Evolutionary conservation across 2,329 filamentous ascomycete species (phyloP), one percentile per base, ranked within the genome.

Genomic region (Penicillium italicum): DNA sequence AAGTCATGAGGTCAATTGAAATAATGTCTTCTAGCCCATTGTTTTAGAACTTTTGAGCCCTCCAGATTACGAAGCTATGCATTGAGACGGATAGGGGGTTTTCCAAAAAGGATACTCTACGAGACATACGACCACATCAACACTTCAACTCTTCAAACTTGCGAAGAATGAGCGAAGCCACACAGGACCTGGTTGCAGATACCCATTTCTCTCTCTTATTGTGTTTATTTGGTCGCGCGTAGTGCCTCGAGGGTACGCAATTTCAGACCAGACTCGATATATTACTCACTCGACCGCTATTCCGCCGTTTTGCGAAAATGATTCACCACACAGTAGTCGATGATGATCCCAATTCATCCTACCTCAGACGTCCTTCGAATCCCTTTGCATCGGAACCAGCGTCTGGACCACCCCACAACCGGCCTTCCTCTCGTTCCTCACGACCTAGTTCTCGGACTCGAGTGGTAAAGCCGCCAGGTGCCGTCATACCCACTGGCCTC

Each of bases 311-410:
- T 37, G 43, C 45, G 42, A 64, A 58, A 58, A 66, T 66, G 62
- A 60, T 66, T 59, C 62, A 66, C 56, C 62, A 62, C 52, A 57
- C 63, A 22, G 54, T 62, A 37, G 16, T 65, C 45, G 63, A 66
- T 30, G 63, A 66, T 55, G 63, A 66, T 49, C 33, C 56, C 28
- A 61, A 55, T 58, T 42, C 55, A n/a, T 65, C 64, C 48, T 62
- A 66, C 43, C 43, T 58, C 37, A 49, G 55, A 55, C 61, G 49
- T 47, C 62, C 63, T 18, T 62, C 62, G 26, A 60, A 41, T 14
- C 56, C 63, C 14, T 44, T 59, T 20, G 48, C 57, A 44, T 54
- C 45, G 24, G 57, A 62, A 26, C 30, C 57, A 5, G 50, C 57
- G 4, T 57, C 55, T 22, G 58, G 47, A 20, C 49, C 48, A 10